Base-by-base conservation (phyloP, 2,329 filamentous ascomycete species). In the Fusarium albosuccineum region DNA sequence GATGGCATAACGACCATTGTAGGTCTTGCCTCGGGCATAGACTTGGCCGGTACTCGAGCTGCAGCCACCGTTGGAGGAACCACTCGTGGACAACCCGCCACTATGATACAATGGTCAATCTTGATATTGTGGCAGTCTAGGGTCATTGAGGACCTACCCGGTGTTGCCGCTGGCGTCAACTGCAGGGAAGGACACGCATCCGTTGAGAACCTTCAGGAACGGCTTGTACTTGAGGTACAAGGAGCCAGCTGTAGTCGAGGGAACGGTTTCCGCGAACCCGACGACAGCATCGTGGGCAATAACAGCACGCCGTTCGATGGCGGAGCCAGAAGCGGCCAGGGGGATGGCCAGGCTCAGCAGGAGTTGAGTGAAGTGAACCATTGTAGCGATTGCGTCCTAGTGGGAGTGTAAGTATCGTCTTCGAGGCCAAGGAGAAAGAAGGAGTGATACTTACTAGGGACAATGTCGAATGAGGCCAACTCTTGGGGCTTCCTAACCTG, bases 111-210 rank as follows among this genome's bases (percentile, higher is more conserved):
- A 11, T 29, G 9, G n/a, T 68, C 36, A 68, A 51, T 33, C 8
- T 41, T 11, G 8, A 11, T 39, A 26, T 52, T 5, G 13, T 7
- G 11, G 7, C 34, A 6, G 3, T n/a, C 16, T n/a, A 14, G 9
- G 9, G 8, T 11, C 26, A 40, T 39, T n/a, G 9, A 27, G 10
- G 4, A 52, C 49, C 45, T 62, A 73, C 71, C 67, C 77, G 14
- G 85, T 89, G 67, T 90, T 81, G 3, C 88, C 88, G 0, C 78
- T 74, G 1, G 81, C 81, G 64, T 90, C 85, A 2, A 90, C 87
- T 2, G 84, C 87, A 0, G 88, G 87, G 71, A 88, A 90, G 0
- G 87, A 86, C 9, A 89, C 88, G 59, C 88, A 91, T 60, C 88
- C 88, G 67, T 86, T 86, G 30, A 82, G 80, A 6, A 89, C 83